Evolutionary conservation across 257 asterid species (phyloP), one percentile per base, ranked within the genome.

Genomic region (Jasminum sambac): DNA sequence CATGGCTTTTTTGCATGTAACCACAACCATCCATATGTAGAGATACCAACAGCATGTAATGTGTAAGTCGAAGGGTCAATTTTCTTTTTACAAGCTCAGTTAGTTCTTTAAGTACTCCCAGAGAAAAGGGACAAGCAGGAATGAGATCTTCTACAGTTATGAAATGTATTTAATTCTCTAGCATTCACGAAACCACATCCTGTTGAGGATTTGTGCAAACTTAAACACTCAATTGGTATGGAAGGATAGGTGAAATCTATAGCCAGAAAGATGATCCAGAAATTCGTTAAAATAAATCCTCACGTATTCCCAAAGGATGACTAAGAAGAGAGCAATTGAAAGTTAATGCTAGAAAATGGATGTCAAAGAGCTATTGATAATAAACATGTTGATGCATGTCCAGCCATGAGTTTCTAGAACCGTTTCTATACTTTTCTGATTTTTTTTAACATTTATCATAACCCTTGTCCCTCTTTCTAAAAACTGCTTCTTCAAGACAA

Each of bases 201-300:
- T 8, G 8, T 52, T 52, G 30, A 52, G 14, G 14, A 50, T 50
- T 50, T n/a, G 60, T 1, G 0, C 1, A 19, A 50, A 17, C 12
- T 8, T 12, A 50, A 50, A 8, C 17, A 5, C n/a, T n/a, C n/a
- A n/a, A n/a, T n/a, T n/a, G n/a, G n/a, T n/a, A n/a, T n/a, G n/a
- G n/a, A n/a, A n/a, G n/a, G n/a, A n/a, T n/a, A n/a, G n/a, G n/a
- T n/a, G n/a, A n/a, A n/a, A n/a, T n/a, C n/a, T n/a, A n/a, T n/a
- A n/a, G n/a, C 24, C 60, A 50, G 60, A 50, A 50, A 50, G 59
- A 50, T n/a, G 60, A n/a, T 50, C 25, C 9, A 52, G 25, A 50
- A n/a, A 50, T 52, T 0, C 30, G 60, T 50, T 52, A 52, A 52
- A 17, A 3, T 52, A 8, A 19, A 3, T 21, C 12, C 13, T 17